Percentiles rank a stretch among this genome's conserved stretches.
Conservation (phyloP, 371 early-diverging fungal species). For the Mortierella sp. region DNA sequence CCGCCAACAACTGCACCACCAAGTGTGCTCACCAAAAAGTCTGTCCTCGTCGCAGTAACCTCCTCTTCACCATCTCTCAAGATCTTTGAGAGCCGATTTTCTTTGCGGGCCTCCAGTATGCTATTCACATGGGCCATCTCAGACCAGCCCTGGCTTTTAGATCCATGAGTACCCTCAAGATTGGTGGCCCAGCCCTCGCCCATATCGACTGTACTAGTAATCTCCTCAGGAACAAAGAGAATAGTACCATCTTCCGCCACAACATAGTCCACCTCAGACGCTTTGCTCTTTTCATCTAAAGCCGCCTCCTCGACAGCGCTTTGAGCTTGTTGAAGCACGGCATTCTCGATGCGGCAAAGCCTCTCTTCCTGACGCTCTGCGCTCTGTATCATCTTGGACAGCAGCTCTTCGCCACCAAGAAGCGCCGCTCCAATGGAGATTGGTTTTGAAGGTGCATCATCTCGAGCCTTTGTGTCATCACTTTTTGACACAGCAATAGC, state of each 20-base stretch:
- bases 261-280: constrained; percentile 12
- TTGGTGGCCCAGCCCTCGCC: constrained; percentile 12
- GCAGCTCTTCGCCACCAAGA: constrained; percentile 39
- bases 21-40: constrained; percentile 37
- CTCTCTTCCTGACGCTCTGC: constrained; percentile 43
- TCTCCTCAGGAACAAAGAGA: constrained; percentile 9
- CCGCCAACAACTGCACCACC: constrained; percentile 48
- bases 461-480: not conserved
- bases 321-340: constrained; percentile 12
- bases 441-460: not conserved
- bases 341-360: constrained; percentile 34
- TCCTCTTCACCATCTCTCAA: constrained; percentile 24
- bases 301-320: not conserved
- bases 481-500: not conserved
- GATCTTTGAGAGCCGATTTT: constrained; percentile 18
- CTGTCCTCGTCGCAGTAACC: constrained; percentile 25
- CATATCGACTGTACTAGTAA: not conserved
- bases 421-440: constrained; percentile 37
- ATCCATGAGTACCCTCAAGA: no score
- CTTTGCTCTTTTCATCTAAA: not conserved
- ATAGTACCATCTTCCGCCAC: constrained; percentile 33
- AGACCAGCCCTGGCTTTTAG: no score
- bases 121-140: no score
- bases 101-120: not conserved
- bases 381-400: constrained; percentile 28